Evolutionary conservation across 495 filamentous ascomycete genomes (phyloP).

Genomic region (Geopyxis carbonaria): DNA sequence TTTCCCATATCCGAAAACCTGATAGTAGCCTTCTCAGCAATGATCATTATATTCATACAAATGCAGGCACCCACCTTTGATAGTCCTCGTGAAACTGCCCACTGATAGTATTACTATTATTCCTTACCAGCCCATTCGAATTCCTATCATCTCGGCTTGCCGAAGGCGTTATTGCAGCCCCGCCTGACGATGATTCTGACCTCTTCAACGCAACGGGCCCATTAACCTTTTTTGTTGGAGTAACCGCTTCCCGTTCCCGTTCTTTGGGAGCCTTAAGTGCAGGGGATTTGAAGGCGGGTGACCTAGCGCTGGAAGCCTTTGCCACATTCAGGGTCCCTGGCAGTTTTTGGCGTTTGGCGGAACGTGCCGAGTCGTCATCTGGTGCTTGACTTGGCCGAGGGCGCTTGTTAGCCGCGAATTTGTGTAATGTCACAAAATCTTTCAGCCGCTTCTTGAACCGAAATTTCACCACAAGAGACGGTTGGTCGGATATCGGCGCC

Average conservation of each 20-base stretch:
- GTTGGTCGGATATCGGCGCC: too few relatives aligned
- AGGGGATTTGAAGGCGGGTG: conserved; percentile 21
- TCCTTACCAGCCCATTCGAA: too few relatives aligned
- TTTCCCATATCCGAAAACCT: conserved; percentile 20
- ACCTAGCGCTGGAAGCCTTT: conserved; percentile 10
- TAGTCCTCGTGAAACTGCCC: too few relatives aligned
- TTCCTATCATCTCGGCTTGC: conserved; percentile 20
- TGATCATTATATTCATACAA: too few relatives aligned
- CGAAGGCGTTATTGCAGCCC: conserved; percentile 10
- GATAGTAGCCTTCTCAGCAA: too few relatives aligned
- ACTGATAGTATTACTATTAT: too few relatives aligned
- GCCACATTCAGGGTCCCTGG: conserved; percentile 9
- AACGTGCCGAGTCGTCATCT: conserved; percentile 15
- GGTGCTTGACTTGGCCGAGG: conserved; percentile 13
- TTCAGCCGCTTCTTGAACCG: conserved; percentile 17
- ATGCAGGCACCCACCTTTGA: too few relatives aligned
- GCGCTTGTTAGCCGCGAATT: conserved; percentile 17
- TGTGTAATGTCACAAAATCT: conserved; percentile 15
- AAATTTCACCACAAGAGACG: conserved; percentile 14
- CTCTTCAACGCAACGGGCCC: conserved; percentile 15
- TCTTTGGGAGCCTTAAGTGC: conserved; percentile 22
- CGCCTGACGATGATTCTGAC: conserved; percentile 13
- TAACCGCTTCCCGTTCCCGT: too few relatives aligned
- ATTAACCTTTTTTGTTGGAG: too few relatives aligned
- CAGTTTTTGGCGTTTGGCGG: conserved; percentile 15